A percentile compares a stretch with the other conserved stretches of the same genome.
Evolutionary conservation across 2,329 filamentous ascomycete genomes (phyloP).

Genomic region (Aspergillus sp.): DNA sequence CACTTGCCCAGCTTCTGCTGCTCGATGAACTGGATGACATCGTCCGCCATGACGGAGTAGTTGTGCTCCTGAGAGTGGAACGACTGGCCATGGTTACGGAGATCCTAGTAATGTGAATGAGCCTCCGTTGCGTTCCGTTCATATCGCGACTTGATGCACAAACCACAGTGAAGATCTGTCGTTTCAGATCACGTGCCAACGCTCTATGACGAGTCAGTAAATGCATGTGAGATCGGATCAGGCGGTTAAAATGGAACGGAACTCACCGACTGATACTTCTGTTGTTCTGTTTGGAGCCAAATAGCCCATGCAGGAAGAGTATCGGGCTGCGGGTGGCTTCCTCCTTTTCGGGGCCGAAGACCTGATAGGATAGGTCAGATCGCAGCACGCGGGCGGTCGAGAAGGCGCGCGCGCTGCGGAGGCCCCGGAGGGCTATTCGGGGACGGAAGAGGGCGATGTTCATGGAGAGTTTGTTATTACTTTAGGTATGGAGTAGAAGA

Average conservation of each 20-base stretch:
- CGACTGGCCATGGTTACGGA: conserved; percentile 90
- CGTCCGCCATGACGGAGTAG: conserved; percentile 77
- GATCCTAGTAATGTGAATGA: conserved; percentile 57
- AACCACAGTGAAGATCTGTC: conserved; percentile 79
- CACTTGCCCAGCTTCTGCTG: conserved; percentile 67
- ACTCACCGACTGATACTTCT: conserved; percentile 87
- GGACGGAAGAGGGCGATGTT: conserved; percentile 4
- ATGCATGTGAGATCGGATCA: not conserved
- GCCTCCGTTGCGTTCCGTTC: not conserved
- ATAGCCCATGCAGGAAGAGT: conserved; percentile 86
- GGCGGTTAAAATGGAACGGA: not conserved
- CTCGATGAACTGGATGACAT: conserved; percentile 75
- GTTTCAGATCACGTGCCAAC: conserved; percentile 74
- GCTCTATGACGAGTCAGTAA: conserved; percentile 45
- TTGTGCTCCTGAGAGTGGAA: conserved; percentile 74
- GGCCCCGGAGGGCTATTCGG: conserved; percentile 13
- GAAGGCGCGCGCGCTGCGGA: conserved; percentile 23
- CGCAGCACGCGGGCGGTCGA: conserved; percentile 28
- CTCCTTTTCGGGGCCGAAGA: conserved; percentile 34
- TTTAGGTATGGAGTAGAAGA: not conserved
- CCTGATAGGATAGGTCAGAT: conserved; percentile 34
- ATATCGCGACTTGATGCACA: conserved; percentile 27
- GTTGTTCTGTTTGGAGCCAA: conserved; percentile 95
- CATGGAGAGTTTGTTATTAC: conserved; percentile 6
- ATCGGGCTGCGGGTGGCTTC: conserved; percentile 57